phyloP scores from a whole-genome alignment of 305 asterid species.

The Stenogyne calaminthoides region DNA sequence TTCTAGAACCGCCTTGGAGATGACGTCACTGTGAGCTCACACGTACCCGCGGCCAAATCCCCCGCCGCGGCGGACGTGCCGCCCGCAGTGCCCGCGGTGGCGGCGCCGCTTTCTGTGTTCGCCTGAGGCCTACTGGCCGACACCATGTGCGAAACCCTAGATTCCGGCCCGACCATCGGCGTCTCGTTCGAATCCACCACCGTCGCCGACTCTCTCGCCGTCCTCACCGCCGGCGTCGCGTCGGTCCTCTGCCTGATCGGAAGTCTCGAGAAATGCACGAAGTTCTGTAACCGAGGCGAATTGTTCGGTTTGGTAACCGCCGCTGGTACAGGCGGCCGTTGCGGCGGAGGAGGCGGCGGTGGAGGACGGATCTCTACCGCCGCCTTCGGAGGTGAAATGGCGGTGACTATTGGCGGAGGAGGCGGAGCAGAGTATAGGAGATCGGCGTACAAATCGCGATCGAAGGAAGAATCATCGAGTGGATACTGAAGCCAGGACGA shows the following conservation, averaged over 20 bases:
- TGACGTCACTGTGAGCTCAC: slow-evolving; percentile 38
- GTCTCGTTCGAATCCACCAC: slow-evolving; percentile 59
- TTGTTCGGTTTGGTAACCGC: slow-evolving; percentile 27
- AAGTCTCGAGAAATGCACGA: slow-evolving; percentile 57
- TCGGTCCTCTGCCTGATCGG: slow-evolving; percentile 41
- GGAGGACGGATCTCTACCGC: slow-evolving; percentile 40
- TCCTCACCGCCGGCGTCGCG: slow-evolving; percentile 27
- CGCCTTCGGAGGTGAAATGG: slow-evolving; percentile 21
- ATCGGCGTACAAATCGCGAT: slow-evolving; percentile 50
- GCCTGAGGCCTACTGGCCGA: slow-evolving; percentile 31
- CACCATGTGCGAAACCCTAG: slow-evolving; percentile 39
- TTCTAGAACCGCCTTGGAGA: slow-evolving; percentile 42
- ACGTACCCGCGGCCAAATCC: slow-evolving; percentile 29
- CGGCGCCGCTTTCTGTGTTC: slow-evolving; percentile 32
- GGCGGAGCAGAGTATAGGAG: slow-evolving; percentile 48
- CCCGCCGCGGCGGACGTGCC: slow-evolving; percentile 32
- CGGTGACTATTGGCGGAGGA: slow-evolving; percentile 32
- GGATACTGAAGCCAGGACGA: slow-evolving; percentile 65
- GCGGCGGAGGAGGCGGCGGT: slow-evolving; percentile 39
- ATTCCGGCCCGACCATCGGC: slow-evolving; percentile 38
- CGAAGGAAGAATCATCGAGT: slow-evolving; percentile 49
- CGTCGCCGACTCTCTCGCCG: slow-evolving; percentile 36
- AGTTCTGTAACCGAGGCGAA: slow-evolving; percentile 45
- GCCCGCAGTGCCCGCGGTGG: slow-evolving; percentile 25
- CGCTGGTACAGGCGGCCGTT: slow-evolving; percentile 31